phyloP scores from a whole-genome alignment of 257 asterid genomes.

The Solanum stenotomum region DNA sequence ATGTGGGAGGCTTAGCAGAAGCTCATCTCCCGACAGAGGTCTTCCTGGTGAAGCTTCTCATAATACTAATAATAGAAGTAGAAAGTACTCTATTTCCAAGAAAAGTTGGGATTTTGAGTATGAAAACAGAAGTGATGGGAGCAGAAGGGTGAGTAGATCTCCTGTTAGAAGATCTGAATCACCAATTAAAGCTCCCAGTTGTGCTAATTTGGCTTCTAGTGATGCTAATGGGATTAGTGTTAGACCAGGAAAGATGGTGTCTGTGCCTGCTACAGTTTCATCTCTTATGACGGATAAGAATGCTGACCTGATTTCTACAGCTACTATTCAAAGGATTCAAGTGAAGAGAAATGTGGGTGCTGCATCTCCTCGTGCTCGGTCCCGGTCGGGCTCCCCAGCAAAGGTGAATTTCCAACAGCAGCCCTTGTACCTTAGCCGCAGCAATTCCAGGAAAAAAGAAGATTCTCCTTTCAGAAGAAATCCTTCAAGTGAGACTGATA shows the following conservation, averaged over 20 bases:
- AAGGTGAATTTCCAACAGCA: constrained; percentile 32
- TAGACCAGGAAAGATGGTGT: constrained; percentile 79
- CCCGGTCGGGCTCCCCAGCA: constrained; percentile 53
- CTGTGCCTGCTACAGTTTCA: constrained; percentile 78
- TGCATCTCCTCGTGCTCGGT: constrained; percentile 71
- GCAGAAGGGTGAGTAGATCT: constrained; percentile 82
- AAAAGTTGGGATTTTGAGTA: constrained; percentile 82
- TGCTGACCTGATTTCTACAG: constrained; percentile 11
- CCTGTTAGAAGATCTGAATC: constrained; percentile 94
- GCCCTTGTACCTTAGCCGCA: constrained; percentile 62
- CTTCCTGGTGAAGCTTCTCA: constrained; percentile 23
- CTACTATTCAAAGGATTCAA: constrained; percentile 63
- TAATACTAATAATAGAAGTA: constrained; percentile 14
- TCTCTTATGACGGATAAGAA: constrained; percentile 47
- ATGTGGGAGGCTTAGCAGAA: constrained; percentile 94
- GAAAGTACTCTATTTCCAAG: constrained; percentile 72
- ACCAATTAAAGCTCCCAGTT: constrained; percentile 24
- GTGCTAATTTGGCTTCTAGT: background rate
- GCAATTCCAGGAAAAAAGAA: constrained; percentile 88
- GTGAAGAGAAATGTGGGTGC: constrained; percentile 78
- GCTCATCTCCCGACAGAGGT: constrained; percentile 61
- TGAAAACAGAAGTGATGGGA: constrained; percentile 23
- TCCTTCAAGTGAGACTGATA: constrained; percentile 68
- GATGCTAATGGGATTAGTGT: background rate
- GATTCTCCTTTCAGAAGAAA: constrained; percentile 71